Evolutionary conservation across 768 basidiomycete genomes (phyloP), one percentile per base, ranked within the genome.

Genomic region (Phaeolepiota aurea): DNA sequence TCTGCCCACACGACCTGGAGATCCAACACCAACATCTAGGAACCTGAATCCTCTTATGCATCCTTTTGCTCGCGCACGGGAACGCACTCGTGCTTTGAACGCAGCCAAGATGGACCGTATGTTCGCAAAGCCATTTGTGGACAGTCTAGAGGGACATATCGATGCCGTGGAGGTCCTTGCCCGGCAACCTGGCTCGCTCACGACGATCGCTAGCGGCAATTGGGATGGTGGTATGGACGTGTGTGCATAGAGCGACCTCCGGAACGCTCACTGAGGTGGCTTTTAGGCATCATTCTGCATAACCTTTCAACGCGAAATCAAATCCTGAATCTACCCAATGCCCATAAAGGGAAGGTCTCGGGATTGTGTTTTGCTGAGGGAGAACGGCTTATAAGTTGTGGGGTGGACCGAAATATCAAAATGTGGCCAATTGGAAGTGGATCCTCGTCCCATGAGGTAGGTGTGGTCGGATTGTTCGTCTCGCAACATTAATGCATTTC

Each of bases 81-180:
- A 99, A 65, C 87, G 94, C 23, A 92, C 79, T 14, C 80, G 96
- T 44, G 96, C 96, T 2, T 58, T 97, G 34, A 94, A 92, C 47
- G 96, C 96, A 2, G 86, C 85, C 11, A 99, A 99, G 66, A 87
- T 99, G 74, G 94, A 97, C 38, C 71, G 88, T 44, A 89, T 99
- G 65, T 97, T 98, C 55, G 82, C 96, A n/a, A 97, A 96, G 53
- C 96, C 96, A 0, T 98, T 98, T 53, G 70, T 99, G 12, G 88
- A 77, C 25, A 74, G 79, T 39, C 58, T 99, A 37, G 93, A 96
- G 45, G 96, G 96, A 1, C 96, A 98, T 58, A 71, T 86, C 28
- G 93, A 97, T 56, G 90, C 91, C 13, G 82, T 97, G n/a, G 93
- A 96, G 62, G 77, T 80, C 14, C 64, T 97, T 44, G 74, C 75